Evolutionary conservation across 2,329 filamentous ascomycete species (phyloP).

Genomic region (Penicillium expansum): DNA sequence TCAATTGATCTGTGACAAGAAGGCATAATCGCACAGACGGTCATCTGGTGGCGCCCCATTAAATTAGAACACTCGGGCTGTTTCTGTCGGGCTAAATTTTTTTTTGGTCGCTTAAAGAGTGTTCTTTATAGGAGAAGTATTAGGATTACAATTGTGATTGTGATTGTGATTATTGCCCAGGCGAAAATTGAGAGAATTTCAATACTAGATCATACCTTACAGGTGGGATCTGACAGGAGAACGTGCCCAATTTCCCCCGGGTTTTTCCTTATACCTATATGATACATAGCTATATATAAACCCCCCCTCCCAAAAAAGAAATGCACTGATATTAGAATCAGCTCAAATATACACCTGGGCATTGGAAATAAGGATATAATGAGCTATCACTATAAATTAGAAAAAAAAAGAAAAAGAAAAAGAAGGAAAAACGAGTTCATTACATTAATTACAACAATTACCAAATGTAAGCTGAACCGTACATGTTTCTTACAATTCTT

Average conservation of each 20-base stretch:
- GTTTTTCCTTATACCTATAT: background rate
- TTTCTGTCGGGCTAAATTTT: no score
- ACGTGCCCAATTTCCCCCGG: background rate
- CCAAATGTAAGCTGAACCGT: conserved; percentile 17
- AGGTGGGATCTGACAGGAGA: background rate
- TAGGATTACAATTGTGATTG: background rate
- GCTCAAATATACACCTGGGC: background rate
- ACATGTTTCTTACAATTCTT: conserved; percentile 22
- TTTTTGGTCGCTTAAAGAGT: background rate
- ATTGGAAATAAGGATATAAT: background rate
- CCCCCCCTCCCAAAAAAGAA: no score
- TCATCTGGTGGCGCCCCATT: background rate
- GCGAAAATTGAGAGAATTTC: background rate
- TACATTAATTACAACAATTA: conserved; percentile 12
- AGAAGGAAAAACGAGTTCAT: background rate
- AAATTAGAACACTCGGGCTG: background rate
- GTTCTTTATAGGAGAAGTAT: background rate
- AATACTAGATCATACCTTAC: background rate
- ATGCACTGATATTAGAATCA: background rate
- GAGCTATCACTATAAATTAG: background rate
- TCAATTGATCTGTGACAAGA: background rate
- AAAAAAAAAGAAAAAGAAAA: background rate
- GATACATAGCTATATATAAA: no score
- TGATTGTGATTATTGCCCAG: background rate
- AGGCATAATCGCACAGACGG: background rate